Base-by-base conservation (phyloP, 139 green algal species). In the Tetradesmus obliquus region DNA sequence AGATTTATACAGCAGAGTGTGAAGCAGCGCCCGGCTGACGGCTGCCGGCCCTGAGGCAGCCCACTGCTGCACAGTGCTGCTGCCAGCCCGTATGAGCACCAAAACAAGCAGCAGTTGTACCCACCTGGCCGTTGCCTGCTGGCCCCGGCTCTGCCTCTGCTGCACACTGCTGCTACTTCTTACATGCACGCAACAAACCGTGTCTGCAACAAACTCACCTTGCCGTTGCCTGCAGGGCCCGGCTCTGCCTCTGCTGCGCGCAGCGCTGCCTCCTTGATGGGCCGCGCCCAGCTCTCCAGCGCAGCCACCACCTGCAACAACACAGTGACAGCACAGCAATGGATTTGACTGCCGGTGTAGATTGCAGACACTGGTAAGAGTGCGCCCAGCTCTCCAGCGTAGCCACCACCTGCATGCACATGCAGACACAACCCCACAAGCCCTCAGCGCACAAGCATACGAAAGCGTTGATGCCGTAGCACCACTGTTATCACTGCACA, bases 211-310 rank as follows among this genome's bases (percentile, higher is more conserved):
- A 72, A n/a, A n/a, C 2, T 45, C 74, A 82, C 80, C 5, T 8
- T 53, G 51, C 51, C 82, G 9, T 79, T 55, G 54, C 54, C 22
- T 54, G 3, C 13, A 58, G 32, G 69, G 10, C 45, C 81, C 24
- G 79, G 71, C 17, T 57, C 74, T 53, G 71, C 82, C 58, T 82
- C 91, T 10, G 76, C 57, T 12, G 84, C 84, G 20, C 89, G 79
- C 51, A 85, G 72, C 20, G 79, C 80, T 8, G 92, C 72, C n/a
- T 96, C 94, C 90, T 94, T 94, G 55, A 96, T 92, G 24, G 94
- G 94, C 22, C 45, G 92, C n/a, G 96, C 95, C 97, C 97, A 98
- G 10, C 89, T 93, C 82, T 98, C 96, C 19, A 98, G 90, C 1
- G 94, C 96, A 9, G 79, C n/a, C 45, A 98, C 92, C 66, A 96